These are phyloP conservation scores for Mycogone perniciosa DNA, from an alignment of 2,329 filamentous ascomycete species.

Conservation along the genomic window DNA sequence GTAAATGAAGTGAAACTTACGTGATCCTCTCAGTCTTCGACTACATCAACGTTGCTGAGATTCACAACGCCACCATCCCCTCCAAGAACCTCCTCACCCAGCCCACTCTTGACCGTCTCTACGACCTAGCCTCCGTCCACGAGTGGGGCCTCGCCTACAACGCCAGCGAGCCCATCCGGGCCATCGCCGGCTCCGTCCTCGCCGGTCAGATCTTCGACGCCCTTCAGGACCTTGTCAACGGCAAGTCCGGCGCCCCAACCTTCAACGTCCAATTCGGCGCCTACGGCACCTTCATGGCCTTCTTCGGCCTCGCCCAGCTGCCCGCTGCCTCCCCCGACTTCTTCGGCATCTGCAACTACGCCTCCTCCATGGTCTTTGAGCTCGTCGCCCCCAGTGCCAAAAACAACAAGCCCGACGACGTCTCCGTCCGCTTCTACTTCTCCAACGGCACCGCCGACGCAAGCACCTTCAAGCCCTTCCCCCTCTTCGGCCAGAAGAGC, in stretches of 20 bases:
- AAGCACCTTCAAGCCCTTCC: constrained; percentile 47
- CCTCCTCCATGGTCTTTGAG: constrained; percentile 75
- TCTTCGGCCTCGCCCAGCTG: constrained; percentile 54
- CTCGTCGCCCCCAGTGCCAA: constrained; percentile 52
- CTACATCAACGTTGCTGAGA: constrained; percentile 51
- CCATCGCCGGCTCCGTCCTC: constrained; percentile 52
- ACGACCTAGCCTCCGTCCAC: constrained; percentile 68
- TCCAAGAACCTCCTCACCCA: constrained; percentile 53
- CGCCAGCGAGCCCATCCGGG: constrained; percentile 57
- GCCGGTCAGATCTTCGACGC: constrained; percentile 48
- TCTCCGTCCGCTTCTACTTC: constrained; percentile 56
- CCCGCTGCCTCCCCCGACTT: constrained; percentile 54
- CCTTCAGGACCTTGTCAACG: constrained; percentile 46
- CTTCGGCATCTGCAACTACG: constrained; percentile 75
- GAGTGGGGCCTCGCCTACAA: constrained; percentile 84
- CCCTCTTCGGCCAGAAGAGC: constrained; percentile 53
- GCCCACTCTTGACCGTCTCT: constrained; percentile 55
- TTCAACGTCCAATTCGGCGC: constrained; percentile 54
- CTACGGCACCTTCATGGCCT: constrained; percentile 56
- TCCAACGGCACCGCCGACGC: constrained; percentile 49
- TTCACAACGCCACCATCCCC: constrained; percentile 57
- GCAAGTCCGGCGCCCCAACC: constrained; percentile 29
- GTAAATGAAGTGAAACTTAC: not conserved
- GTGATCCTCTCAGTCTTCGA: constrained; percentile 44
- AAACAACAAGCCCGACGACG: constrained; percentile 38